Conservation (phyloP, 805 yeast genomes). For the Vanderwaltozyma yarrowii region DNA sequence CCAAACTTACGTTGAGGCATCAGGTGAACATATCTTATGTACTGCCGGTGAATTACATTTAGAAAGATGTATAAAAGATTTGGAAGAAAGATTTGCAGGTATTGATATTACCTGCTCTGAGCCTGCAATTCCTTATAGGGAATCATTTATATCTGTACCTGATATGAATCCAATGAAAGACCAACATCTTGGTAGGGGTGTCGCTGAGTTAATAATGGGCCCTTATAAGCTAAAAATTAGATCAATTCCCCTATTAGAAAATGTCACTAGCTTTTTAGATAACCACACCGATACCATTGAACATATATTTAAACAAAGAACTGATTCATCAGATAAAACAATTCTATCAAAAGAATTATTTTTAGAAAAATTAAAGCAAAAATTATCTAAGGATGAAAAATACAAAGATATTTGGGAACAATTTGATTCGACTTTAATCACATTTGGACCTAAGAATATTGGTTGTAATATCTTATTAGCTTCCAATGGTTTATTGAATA, state of each 20-base stretch:
- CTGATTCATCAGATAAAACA: conserved; percentile 9
- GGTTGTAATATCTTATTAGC: conserved; percentile 66
- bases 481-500: conserved; percentile 27
- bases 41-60: conserved; percentile 96
- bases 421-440: conserved; percentile 35
- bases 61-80: conserved; percentile 87
- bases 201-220: conserved; percentile 41
- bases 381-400: conserved; percentile 21
- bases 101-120: conserved; percentile 77
- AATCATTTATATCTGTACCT: conserved; percentile 50
- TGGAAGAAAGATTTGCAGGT: conserved; percentile 85
- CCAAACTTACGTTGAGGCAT: conserved; percentile 72
- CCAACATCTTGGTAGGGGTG: conserved; percentile 40
- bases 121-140: conserved; percentile 92
- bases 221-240: conserved; percentile 34
- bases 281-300: conserved; percentile 38
- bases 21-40: conserved; percentile 87
- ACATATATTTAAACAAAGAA: conserved; percentile 11
- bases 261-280: conserved; percentile 39
- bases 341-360: conserved; percentile 13
- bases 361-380: conserved; percentile 24
- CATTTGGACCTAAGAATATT: conserved; percentile 67
- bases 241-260: conserved; percentile 46
- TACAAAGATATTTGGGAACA: conserved; percentile 22
- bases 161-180: conserved; percentile 44